Conservation (phyloP, 805 yeast species). For the Metschnikowia anglica region DNA sequence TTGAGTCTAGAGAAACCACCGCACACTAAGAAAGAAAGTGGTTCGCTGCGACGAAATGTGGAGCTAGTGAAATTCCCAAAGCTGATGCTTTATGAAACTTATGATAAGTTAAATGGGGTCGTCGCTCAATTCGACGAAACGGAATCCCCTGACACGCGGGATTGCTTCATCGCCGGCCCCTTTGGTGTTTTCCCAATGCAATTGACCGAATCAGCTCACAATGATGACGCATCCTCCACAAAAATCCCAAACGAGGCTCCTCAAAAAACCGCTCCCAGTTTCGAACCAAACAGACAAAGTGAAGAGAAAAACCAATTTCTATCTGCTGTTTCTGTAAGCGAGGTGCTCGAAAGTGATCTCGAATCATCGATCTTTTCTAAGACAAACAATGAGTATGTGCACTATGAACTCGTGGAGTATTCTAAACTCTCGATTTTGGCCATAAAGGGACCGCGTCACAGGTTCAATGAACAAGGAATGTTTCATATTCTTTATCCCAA, state of each 20-base stretch:
- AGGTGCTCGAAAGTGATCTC: constrained; percentile 18
- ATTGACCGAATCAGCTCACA: no score
- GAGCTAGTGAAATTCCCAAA: constrained; percentile 44
- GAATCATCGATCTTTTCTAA: constrained; percentile 26
- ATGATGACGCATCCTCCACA: neutral
- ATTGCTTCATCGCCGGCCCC: constrained; percentile 9
- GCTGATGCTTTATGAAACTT: constrained; percentile 35
- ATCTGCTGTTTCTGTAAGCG: constrained; percentile 5
- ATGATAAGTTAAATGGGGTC: constrained; percentile 37
- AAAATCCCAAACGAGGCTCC: neutral
- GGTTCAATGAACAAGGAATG: constrained; percentile 42
- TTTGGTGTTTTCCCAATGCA: constrained; percentile 9
- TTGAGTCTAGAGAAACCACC: constrained; percentile 21
- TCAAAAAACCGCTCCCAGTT: neutral
- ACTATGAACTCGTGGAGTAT: constrained; percentile 32
- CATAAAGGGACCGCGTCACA: constrained; percentile 40
- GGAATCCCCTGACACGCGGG: neutral
- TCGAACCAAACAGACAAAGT: neutral
- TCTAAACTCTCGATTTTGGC: constrained; percentile 43
- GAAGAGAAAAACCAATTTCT: neutral
- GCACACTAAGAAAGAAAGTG: constrained; percentile 25
- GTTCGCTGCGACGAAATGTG: constrained; percentile 45
- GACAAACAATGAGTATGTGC: constrained; percentile 34
- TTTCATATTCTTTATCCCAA: constrained; percentile 45
- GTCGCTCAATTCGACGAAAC: constrained; percentile 35